Base-by-base conservation (phyloP, 2,329 filamentous ascomycete species). In the Boeremia exigua region DNA sequence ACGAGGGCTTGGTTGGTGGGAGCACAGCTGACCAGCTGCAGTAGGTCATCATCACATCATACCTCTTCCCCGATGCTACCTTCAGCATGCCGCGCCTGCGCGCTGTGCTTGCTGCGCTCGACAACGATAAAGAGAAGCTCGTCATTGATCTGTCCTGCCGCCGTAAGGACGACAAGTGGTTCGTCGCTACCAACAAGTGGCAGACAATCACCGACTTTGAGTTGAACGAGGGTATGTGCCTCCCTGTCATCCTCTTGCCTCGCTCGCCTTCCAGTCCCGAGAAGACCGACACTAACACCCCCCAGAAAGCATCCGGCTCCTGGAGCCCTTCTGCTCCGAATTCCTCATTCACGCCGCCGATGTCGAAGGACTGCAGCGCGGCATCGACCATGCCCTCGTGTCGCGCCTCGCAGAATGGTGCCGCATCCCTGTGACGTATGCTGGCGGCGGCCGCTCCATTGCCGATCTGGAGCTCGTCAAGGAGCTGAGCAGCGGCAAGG, bases 151-250 rank as follows among this genome's bases (percentile, higher is more conserved):
- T 99, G 23, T 96, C 92, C 77, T 99, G 95, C 73, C 87, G 95
- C 47, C 83, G 88, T 55, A 88, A 87, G 57, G 89, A 83, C 33
- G 81, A 88, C 52, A 88, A 81, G 34, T 99, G 95, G 95, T 92
- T 90, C 69, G 95, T 99, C n/a, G 94, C 95, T 51, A 99, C 96
- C 89, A 91, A 99, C 77, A 96, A 96, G 76, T 99, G 95, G 95
- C 95, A 98, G 81, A 96, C 92, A 1, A 88, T 98, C 52, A 98
- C 95, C 1, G 91, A 97, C 69, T 96, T 96, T 87, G 92, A 97
- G 73, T 87, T 99, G 62, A 94, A 88, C 61, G 82, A 90, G 82
- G 90, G 94, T 93, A 78, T 53, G 77, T 27, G 14, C 14, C 11
- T 6, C 32, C 11, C 11, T n/a, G 4, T 11, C 29, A 2, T 10